phyloP scores from a whole-genome alignment of 176 grass and related monocot genomes.

The Cocos nucifera region DNA sequence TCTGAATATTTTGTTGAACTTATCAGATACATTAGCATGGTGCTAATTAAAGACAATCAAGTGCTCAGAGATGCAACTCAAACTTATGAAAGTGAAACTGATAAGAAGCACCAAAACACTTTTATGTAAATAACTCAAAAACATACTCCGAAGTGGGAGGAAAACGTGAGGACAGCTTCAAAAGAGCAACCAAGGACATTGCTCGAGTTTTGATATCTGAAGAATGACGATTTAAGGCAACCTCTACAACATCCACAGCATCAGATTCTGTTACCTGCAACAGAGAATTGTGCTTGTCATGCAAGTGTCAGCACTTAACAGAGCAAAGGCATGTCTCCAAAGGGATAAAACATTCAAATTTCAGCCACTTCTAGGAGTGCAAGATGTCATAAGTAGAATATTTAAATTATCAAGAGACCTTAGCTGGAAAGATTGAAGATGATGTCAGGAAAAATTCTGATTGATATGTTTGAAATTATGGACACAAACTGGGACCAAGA shows the following conservation, averaged over 20 bases:
- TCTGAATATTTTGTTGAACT: background rate
- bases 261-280: conserved; percentile 98
- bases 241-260: conserved; percentile 81
- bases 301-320: background rate
- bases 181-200: conserved; percentile 90
- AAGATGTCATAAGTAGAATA: too few relatives aligned
- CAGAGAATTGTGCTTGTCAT: conserved; percentile 28
- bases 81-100: too few relatives aligned
- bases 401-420: too few relatives aligned
- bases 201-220: conserved; percentile 79
- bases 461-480: too few relatives aligned
- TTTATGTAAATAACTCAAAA: conserved; percentile 4
- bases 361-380: background rate
- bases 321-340: too few relatives aligned
- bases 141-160: conserved; percentile 78
- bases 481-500: too few relatives aligned
- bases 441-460: too few relatives aligned
- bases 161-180: conserved; percentile 95
- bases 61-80: too few relatives aligned
- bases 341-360: too few relatives aligned
- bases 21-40: background rate
- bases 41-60: too few relatives aligned
- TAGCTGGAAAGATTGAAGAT: too few relatives aligned
- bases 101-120: too few relatives aligned
- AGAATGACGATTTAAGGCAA: conserved; percentile 54